A percentile compares a stretch with the other conserved stretches of the same genome.
Conservation (phyloP, 345 rosid species). For the Arabis alpina region DNA sequence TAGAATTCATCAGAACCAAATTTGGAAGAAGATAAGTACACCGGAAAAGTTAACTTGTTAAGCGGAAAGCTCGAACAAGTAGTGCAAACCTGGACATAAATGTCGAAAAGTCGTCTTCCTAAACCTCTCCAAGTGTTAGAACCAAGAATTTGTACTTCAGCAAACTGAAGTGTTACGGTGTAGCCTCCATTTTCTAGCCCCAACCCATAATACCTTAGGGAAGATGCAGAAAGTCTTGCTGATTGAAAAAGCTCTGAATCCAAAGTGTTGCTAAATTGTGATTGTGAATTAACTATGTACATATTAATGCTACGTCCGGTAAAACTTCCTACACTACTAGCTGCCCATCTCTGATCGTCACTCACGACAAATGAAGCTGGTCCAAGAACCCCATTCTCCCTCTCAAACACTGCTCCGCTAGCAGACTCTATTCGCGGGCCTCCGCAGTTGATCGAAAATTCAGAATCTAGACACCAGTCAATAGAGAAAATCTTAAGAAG, state of each 20-base stretch:
- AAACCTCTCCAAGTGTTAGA: slow-evolving; percentile 45
- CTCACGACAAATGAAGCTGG: slow-evolving; percentile 61
- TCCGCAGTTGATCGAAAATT: slow-evolving; percentile 66
- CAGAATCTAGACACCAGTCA: slow-evolving; percentile 51
- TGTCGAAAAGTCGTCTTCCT: slow-evolving; percentile 55
- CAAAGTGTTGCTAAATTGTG: slow-evolving; percentile 48
- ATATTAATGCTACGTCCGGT: slow-evolving; percentile 36
- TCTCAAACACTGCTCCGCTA: slow-evolving; percentile 48
- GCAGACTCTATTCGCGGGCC: slow-evolving; percentile 59
- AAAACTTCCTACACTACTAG: slow-evolving; percentile 54
- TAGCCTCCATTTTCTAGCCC: slow-evolving; percentile 46
- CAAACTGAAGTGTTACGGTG: slow-evolving; percentile 34
- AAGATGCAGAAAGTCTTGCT: slow-evolving; percentile 48
- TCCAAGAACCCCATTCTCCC: slow-evolving; percentile 57
- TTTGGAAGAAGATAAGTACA: background rate
- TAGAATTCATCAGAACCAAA: slow-evolving; percentile 21
- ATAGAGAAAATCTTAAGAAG: background rate
- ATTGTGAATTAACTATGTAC: slow-evolving; percentile 26
- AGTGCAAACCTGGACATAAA: slow-evolving; percentile 54
- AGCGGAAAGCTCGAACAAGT: slow-evolving; percentile 6
- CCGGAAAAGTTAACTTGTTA: background rate
- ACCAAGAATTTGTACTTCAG: slow-evolving; percentile 34
- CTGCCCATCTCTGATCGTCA: slow-evolving; percentile 53
- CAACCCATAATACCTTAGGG: slow-evolving; percentile 48
- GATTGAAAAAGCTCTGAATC: slow-evolving; percentile 50